A percentile compares a stretch with the other conserved stretches of the same genome.
Conservation (phyloP, 345 rosid species). For the Linum trigynum region DNA sequence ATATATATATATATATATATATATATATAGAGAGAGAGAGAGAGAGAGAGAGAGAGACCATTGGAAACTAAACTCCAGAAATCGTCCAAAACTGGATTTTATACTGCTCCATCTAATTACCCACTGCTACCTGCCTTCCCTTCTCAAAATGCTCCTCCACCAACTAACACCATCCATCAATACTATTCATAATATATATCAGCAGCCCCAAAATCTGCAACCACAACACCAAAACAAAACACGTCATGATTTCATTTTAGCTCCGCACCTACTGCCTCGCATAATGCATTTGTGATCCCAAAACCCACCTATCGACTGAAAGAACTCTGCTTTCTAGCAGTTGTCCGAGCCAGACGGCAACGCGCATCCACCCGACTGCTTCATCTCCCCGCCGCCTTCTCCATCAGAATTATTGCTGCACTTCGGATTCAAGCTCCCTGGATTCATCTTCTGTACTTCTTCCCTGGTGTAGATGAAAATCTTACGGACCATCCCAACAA, state of each 20-base stretch:
- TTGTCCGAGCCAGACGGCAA: background rate
- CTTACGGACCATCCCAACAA: slow-evolving; percentile 65
- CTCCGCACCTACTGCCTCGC: background rate
- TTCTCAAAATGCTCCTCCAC: background rate
- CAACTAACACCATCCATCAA: too few species aligned
- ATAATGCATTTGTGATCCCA: background rate
- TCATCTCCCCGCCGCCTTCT: background rate
- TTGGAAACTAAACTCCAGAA: background rate
- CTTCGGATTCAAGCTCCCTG: slow-evolving; percentile 36
- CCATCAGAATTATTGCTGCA: background rate
- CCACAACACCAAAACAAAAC: background rate
- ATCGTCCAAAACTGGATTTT: background rate
- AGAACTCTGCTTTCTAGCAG: background rate
- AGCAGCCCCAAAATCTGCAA: background rate
- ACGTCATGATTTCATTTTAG: too few species aligned
- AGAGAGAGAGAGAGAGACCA: background rate
- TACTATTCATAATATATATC: too few species aligned
- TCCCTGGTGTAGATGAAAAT: slow-evolving; percentile 57
- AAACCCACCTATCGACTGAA: background rate
- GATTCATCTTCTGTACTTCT: slow-evolving; percentile 74
- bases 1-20: too few species aligned
- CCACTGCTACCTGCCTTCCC: background rate
- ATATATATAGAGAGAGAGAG: too few species aligned
- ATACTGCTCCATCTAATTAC: background rate
- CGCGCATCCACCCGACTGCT: background rate